Evolutionary conservation across 176 grass and related monocot species (phyloP).

Genomic region (Canna indica): DNA sequence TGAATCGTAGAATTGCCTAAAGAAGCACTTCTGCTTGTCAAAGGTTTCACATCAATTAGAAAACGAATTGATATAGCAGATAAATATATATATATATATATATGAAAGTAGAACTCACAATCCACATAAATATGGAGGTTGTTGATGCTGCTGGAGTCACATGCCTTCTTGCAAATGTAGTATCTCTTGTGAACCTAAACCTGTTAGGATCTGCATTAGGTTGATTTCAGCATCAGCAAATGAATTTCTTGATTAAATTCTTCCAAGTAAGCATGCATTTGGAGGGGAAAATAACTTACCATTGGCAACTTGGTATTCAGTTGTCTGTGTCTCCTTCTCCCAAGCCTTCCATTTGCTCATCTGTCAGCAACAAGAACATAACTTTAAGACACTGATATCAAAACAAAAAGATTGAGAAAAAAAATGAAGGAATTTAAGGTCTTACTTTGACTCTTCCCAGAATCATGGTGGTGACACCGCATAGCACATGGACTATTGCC

Average conservation of each 20-base stretch:
- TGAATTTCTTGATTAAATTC: background rate
- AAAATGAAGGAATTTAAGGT: background rate
- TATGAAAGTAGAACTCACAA: conserved; percentile 10
- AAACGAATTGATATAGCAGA: background rate
- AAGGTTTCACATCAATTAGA: background rate
- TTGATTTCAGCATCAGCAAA: background rate
- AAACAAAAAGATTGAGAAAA: background rate
- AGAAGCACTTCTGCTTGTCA: conserved; percentile 10
- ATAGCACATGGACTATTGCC: conserved; percentile 11
- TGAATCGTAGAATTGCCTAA: conserved; percentile 17
- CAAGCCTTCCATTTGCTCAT: conserved; percentile 12
- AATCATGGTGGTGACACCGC: conserved; percentile 8
- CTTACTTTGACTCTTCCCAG: conserved; percentile 12
- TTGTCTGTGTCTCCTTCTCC: conserved; percentile 17
- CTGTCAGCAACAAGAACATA: background rate
- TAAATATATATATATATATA: too few species aligned
- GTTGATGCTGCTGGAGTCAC: background rate
- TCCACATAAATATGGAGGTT: background rate
- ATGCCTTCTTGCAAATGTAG: conserved; percentile 11
- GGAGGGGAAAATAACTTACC: background rate
- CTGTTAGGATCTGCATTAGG: background rate
- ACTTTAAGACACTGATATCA: background rate
- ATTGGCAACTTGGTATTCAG: conserved; percentile 7
- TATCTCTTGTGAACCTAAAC: conserved; percentile 11
- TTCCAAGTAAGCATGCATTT: background rate